Conservation (phyloP, 495 filamentous ascomycete genomes). For the Daldinia grandis region DNA sequence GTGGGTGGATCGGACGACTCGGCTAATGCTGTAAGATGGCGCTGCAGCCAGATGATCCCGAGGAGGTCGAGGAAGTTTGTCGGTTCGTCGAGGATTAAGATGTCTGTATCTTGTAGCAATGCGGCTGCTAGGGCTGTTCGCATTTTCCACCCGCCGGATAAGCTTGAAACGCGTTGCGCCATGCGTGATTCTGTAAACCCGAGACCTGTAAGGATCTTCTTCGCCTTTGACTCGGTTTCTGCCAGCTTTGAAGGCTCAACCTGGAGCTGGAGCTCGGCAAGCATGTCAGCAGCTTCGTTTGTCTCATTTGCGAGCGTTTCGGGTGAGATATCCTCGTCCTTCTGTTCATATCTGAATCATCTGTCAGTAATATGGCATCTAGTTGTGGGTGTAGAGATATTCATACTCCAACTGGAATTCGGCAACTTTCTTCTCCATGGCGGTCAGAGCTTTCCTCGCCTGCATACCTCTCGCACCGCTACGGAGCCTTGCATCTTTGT, state of each 20-base stretch:
- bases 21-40: constrained; percentile 65
- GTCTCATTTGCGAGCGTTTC: constrained; percentile 67
- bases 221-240: constrained; percentile 66
- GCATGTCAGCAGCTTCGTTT: constrained; percentile 66
- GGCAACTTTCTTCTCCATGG: constrained; percentile 68
- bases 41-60: constrained; percentile 84
- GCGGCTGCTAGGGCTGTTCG: constrained; percentile 71
- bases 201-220: constrained; percentile 70
- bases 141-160: constrained; percentile 86
- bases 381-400: background rate
- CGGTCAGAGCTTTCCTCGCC: constrained; percentile 73
- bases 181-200: constrained; percentile 73
- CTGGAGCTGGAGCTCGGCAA: constrained; percentile 69
- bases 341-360: constrained; percentile 58
- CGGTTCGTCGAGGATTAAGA: constrained; percentile 86
- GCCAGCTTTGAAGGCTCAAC: constrained; percentile 61
- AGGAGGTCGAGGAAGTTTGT: constrained; percentile 86
- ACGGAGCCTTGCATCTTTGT: constrained; percentile 74
- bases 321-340: constrained; percentile 61
- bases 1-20: constrained; percentile 54
- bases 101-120: constrained; percentile 74
- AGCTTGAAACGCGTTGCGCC: constrained; percentile 61
- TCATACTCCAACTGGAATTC: constrained; percentile 62
- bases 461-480: constrained; percentile 77
- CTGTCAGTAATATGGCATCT: background rate